Evolutionary conservation across 2,329 filamentous ascomycete species (phyloP).

Genomic region (Diaporthe velutina): DNA sequence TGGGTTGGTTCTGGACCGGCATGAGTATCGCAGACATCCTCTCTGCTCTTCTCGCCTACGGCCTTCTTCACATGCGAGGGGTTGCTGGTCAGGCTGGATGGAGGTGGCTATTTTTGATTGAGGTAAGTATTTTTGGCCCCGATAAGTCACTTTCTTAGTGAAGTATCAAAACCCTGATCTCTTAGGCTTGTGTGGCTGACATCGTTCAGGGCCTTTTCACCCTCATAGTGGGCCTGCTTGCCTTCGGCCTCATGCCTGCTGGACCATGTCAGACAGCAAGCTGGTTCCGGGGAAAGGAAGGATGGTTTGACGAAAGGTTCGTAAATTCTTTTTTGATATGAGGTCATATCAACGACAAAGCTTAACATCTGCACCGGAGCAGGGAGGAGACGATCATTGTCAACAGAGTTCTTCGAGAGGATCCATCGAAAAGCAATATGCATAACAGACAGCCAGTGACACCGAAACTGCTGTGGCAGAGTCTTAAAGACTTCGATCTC

Average conservation of each 20-base stretch:
- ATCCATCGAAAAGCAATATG: slow-evolving; percentile 71
- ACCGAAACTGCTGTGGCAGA: slow-evolving; percentile 61
- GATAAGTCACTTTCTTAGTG: slow-evolving; percentile 45
- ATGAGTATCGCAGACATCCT: slow-evolving; percentile 56
- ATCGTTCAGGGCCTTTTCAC: slow-evolving; percentile 53
- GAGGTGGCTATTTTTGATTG: slow-evolving; percentile 69
- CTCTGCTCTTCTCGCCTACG: slow-evolving; percentile 54
- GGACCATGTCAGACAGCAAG: slow-evolving; percentile 64
- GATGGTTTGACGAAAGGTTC: slow-evolving; percentile 70
- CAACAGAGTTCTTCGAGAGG: slow-evolving; percentile 70
- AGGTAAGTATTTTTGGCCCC: slow-evolving; percentile 54
- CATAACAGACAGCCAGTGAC: slow-evolving; percentile 71
- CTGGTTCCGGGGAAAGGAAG: slow-evolving; percentile 65
- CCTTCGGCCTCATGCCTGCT: slow-evolving; percentile 68
- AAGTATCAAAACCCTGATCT: neutral
- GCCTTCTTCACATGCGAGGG: slow-evolving; percentile 56
- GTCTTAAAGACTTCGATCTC: slow-evolving; percentile 63
- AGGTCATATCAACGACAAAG: neutral
- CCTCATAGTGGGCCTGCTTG: slow-evolving; percentile 62
- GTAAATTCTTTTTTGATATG: neutral
- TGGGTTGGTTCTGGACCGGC: slow-evolving; percentile 57
- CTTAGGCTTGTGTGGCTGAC: slow-evolving; percentile 27
- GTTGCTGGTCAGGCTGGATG: slow-evolving; percentile 52
- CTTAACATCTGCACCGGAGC: neutral
- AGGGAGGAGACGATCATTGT: slow-evolving; percentile 72